Base-by-base conservation (phyloP, 768 basidiomycete species). In the Calocera cornea region DNA sequence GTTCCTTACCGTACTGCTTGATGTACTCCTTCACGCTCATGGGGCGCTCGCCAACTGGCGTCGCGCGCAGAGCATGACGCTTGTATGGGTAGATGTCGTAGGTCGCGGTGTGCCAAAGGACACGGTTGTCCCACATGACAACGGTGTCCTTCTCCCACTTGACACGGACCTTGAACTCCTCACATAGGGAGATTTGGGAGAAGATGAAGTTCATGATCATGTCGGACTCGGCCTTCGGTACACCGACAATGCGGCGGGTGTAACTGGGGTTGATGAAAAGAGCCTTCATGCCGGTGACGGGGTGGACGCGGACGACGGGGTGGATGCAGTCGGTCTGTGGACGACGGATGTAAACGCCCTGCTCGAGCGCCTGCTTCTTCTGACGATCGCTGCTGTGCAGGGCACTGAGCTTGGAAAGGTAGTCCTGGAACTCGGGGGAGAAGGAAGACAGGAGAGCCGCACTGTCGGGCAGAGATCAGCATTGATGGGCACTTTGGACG, bases 261-360 rank as follows among this genome's bases (percentile, higher is more conserved):
- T 76, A 75, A 64, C 72, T 70, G 34, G 71, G 74, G 72, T 77
- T 77, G 72, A 76, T 73, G 68, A 72, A 77, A 7, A 77, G 69
- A 41, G 72, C 68, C 68, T 76, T 77, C 75, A 74, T 75, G 22
- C 77, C 77, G 31, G 76, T 77, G 34, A 76, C 77, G 34, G 77
- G 77, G 69, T 77, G 75, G 14, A 76, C 74, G 66, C 77, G 74
- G 22, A 78, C 77, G 38, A 78, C 73, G 7, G 77, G 77, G 68
- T 78, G 77, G 29, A 74, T 65, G 2, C 72, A 73, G 71, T 78
- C 76, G 68, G 77, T 75, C 22, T 74, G 73, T 34, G 31, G 73
- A 71, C n/a, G 76, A 73, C 76, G 77, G 66, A 74, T 74, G 70
- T 70, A 71, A 8, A 71, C 71, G 60, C 72, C 66, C 22, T 71